A percentile compares a stretch with the other conserved stretches of the same genome.
Evolutionary conservation across 2,329 filamentous ascomycete genomes (phyloP).

Genomic region (Colletotrichum filicis): DNA sequence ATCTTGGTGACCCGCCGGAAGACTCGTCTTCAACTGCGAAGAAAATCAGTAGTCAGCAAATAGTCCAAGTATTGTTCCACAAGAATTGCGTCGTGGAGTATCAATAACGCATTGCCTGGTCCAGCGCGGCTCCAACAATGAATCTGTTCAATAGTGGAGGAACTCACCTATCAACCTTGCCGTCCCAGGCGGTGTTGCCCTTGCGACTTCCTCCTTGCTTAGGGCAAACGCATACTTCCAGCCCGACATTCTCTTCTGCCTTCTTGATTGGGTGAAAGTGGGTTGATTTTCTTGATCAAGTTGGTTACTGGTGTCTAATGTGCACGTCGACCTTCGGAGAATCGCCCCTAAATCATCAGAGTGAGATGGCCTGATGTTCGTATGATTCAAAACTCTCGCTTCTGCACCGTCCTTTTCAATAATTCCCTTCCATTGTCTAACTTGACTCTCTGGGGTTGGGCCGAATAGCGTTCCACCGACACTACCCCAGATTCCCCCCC

Average conservation of each 20-base stretch:
- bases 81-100: too few species aligned
- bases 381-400: neutral
- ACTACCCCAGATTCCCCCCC: conserved; percentile 21
- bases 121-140: neutral
- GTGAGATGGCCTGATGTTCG: neutral
- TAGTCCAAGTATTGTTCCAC: too few species aligned
- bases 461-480: neutral
- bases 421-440: neutral
- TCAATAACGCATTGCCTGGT: too few species aligned
- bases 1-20: neutral
- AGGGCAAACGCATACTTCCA: conserved; percentile 39
- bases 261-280: neutral
- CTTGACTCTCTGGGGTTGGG: neutral
- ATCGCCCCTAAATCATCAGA: fast-evolving
- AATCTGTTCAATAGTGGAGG: too few species aligned
- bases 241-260: conserved; percentile 16
- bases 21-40: conserved; percentile 2
- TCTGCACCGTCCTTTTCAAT: conserved; percentile 5
- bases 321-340: neutral
- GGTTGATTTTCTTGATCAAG: neutral
- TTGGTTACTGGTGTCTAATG: neutral
- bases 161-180: conserved; percentile 37
- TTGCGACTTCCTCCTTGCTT: conserved; percentile 35
- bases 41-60: neutral
- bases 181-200: conserved; percentile 37